phyloP scores from a whole-genome alignment of 805 yeast species.

The Brettanomyces custersianus region DNA sequence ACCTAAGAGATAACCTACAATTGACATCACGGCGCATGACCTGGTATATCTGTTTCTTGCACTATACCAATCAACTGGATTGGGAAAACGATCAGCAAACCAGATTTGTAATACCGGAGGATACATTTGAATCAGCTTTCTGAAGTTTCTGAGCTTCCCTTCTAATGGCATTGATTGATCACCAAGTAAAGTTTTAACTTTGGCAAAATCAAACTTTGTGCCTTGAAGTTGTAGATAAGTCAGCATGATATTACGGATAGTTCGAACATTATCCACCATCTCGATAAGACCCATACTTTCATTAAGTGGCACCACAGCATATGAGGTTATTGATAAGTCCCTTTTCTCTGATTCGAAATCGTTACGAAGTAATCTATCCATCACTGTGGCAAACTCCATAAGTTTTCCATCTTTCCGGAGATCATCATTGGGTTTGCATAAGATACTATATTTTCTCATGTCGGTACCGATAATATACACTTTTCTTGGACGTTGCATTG shows the following conservation, averaged over 20 bases:
- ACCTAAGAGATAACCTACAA: slow-evolving; percentile 90
- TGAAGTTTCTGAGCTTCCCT: slow-evolving; percentile 29
- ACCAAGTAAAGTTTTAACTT: slow-evolving; percentile 18
- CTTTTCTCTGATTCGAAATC: slow-evolving; percentile 70
- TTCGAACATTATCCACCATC: slow-evolving; percentile 70
- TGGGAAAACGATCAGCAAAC: slow-evolving; percentile 85
- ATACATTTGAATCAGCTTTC: slow-evolving; percentile 25
- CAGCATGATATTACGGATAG: slow-evolving; percentile 55
- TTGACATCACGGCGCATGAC: slow-evolving; percentile 92
- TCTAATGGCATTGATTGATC: slow-evolving; percentile 13
- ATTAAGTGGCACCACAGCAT: slow-evolving; percentile 81
- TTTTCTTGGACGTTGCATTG: slow-evolving; percentile 83
- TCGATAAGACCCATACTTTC: slow-evolving; percentile 88
- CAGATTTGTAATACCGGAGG: slow-evolving; percentile 77
- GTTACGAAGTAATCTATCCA: slow-evolving; percentile 60
- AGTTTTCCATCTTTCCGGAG: slow-evolving; percentile 91
- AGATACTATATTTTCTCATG: slow-evolving; percentile 60
- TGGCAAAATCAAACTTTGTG: slow-evolving; percentile 20
- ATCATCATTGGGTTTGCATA: slow-evolving; percentile 86
- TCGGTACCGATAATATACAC: slow-evolving; percentile 70
- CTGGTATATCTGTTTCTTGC: slow-evolving; percentile 69
- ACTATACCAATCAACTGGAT: slow-evolving; percentile 79
- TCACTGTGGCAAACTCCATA: slow-evolving; percentile 82
- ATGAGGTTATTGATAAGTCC: slow-evolving; percentile 62
- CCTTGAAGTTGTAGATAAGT: slow-evolving; percentile 18